These are phyloP conservation scores for Pseudocercospora crystallina DNA, from an alignment of 2,329 filamentous ascomycete genomes.

Conservation along the genomic window DNA sequence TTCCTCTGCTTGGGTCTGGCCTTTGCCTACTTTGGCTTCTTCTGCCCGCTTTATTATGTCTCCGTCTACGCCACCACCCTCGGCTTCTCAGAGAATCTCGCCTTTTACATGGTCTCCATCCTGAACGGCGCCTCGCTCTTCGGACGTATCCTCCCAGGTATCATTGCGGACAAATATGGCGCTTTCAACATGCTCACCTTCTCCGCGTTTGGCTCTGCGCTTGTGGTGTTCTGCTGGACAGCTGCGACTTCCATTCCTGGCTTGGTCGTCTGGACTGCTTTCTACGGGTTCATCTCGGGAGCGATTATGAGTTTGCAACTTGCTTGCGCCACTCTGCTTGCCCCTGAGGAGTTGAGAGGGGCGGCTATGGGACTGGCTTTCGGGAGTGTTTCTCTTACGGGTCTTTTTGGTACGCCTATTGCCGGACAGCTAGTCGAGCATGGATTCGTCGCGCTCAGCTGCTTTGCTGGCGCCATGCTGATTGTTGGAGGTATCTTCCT, in stretches of 20 bases:
- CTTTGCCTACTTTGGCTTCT: constrained; percentile 31
- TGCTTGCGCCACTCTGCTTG: constrained; percentile 47
- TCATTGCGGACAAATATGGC: constrained; percentile 42
- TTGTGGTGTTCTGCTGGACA: constrained; percentile 39
- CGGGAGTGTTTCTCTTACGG: constrained; percentile 44
- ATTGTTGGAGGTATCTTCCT: constrained; percentile 18
- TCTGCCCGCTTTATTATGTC: constrained; percentile 42
- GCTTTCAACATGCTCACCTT: constrained; percentile 43
- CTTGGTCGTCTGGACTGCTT: constrained; percentile 30
- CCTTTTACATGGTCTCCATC: constrained; percentile 39
- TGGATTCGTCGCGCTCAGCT: constrained; percentile 21
- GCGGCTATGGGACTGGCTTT: constrained; percentile 45
- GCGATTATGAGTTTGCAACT: constrained; percentile 49
- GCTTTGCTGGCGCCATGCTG: constrained; percentile 21
- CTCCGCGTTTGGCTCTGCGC: constrained; percentile 36
- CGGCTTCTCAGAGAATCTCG: constrained; percentile 24
- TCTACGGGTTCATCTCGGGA: constrained; percentile 46
- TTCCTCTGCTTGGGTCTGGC: constrained; percentile 26
- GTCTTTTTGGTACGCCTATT: constrained; percentile 25
- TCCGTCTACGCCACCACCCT: constrained; percentile 37
- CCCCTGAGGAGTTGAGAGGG: constrained; percentile 41
- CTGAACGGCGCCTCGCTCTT: constrained; percentile 43
- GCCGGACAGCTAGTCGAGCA: constrained; percentile 23
- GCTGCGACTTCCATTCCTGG: constrained; percentile 24
- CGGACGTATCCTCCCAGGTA: constrained; percentile 42